Conservation (phyloP, 2,329 filamentous ascomycete genomes). For the Periconia sp. region DNA sequence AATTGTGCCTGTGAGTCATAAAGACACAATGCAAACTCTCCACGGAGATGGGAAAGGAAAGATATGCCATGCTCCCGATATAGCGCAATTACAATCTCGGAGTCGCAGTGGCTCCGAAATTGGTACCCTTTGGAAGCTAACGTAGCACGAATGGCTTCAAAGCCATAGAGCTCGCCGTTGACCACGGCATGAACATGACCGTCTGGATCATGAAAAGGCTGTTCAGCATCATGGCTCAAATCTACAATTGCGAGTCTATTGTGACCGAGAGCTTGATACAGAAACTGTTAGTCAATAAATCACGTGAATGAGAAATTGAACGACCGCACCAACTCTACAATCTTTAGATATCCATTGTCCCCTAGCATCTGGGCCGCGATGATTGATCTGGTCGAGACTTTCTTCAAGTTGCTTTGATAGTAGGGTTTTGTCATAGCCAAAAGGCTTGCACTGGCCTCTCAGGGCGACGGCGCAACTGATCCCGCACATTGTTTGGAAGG, state of each 20-base stretch:
- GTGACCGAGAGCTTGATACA: conserved; percentile 32
- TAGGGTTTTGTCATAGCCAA: too few species aligned
- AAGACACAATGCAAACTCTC: conserved; percentile 62
- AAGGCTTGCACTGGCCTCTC: too few species aligned
- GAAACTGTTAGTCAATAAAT: conserved; percentile 12
- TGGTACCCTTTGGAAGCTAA: conserved; percentile 44
- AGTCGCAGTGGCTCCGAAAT: conserved; percentile 57
- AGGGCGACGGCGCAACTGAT: too few species aligned
- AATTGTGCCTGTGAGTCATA: conserved; percentile 52
- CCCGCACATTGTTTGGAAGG: too few species aligned
- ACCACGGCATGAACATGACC: conserved; percentile 60
- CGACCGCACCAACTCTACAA: conserved; percentile 49
- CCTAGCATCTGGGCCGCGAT: conserved; percentile 55
- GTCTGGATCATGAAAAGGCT: conserved; percentile 29
- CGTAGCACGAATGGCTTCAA: conserved; percentile 52
- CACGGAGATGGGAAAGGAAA: conserved; percentile 56
- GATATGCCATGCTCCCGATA: conserved; percentile 54
- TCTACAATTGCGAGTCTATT: conserved; percentile 34
- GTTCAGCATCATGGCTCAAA: conserved; percentile 25
- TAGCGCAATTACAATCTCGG: conserved; percentile 60
- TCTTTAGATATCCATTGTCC: conserved; percentile 56
- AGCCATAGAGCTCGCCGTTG: conserved; percentile 66
- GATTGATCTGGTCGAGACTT: conserved; percentile 39
- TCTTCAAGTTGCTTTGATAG: conserved; percentile 14
- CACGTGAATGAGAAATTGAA: too few species aligned